A percentile compares a stretch with the other conserved stretches of the same genome.
phyloP scores from a whole-genome alignment of 2,329 filamentous ascomycete species.

The Ceratocystiopsis sp. region DNA sequence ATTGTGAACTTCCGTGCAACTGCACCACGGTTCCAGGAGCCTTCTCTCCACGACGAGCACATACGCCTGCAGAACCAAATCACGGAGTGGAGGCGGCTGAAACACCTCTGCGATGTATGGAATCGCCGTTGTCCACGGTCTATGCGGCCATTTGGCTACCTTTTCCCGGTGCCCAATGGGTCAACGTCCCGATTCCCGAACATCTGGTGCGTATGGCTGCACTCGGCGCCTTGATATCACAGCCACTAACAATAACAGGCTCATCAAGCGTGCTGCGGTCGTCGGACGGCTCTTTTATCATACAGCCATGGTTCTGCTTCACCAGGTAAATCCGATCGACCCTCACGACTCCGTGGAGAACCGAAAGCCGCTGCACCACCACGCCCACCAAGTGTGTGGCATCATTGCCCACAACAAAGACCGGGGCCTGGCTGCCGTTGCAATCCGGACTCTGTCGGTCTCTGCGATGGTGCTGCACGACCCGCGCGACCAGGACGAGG shows the following conservation, averaged over 20 bases:
- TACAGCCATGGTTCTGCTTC: constrained; percentile 64
- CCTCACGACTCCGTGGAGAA: constrained; percentile 46
- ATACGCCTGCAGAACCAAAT: constrained; percentile 45
- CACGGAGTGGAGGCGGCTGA: constrained; percentile 66
- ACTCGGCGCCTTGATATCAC: too few relatives aligned
- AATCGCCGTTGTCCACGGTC: constrained; percentile 60
- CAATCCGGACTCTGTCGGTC: constrained; percentile 62
- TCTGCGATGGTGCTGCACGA: constrained; percentile 56
- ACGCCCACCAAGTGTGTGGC: constrained; percentile 75
- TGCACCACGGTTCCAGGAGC: constrained; percentile 42
- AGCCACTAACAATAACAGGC: constrained; percentile 26
- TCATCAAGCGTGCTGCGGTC: constrained; percentile 67
- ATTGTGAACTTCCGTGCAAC: constrained; percentile 70
- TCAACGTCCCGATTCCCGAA: constrained; percentile 66
- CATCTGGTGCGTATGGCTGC: constrained; percentile 38
- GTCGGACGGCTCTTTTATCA: constrained; percentile 80
- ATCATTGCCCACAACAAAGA: constrained; percentile 78
- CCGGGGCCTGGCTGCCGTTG: constrained; percentile 59
- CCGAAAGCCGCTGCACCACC: constrained; percentile 49
- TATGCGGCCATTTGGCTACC: constrained; percentile 73
- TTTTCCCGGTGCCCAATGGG: constrained; percentile 41
- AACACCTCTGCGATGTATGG: constrained; percentile 70
- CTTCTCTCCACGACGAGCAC: constrained; percentile 45
- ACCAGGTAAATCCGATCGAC: constrained; percentile 59
- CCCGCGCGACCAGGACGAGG: constrained; percentile 61